Conservation (phyloP, 2,329 filamentous ascomycete species). For the Xylaria sp. region DNA sequence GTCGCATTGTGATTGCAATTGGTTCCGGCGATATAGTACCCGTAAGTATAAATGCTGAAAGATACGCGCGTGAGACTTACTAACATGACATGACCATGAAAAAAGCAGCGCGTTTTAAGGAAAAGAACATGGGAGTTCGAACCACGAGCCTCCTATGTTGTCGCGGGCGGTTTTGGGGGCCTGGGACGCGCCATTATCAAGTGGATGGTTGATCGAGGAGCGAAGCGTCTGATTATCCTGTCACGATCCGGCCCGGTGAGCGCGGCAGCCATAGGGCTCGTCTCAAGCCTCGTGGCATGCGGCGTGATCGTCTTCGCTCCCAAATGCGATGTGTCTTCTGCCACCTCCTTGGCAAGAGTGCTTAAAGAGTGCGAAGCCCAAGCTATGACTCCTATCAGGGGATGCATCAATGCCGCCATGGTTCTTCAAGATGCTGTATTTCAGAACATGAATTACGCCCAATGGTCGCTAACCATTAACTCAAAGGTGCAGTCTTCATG, state of each 20-base stretch:
- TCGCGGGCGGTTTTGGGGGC: conserved; percentile 48
- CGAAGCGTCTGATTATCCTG: conserved; percentile 42
- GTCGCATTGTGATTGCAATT: conserved; percentile 42
- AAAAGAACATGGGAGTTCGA: conserved; percentile 43
- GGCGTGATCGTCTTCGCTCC: conserved; percentile 39
- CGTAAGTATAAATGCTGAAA: conserved; percentile 36
- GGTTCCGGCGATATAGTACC: conserved; percentile 42
- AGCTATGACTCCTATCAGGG: conserved; percentile 51
- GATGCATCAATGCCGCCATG: conserved; percentile 58
- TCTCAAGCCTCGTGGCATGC: conserved; percentile 33
- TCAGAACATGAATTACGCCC: conserved; percentile 44
- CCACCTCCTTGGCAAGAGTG: conserved; percentile 24
- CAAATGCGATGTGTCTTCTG: conserved; percentile 43
- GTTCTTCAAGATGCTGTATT: conserved; percentile 50
- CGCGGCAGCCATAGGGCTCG: conserved; percentile 33
- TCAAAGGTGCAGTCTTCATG: conserved; percentile 43
- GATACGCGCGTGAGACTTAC: neutral
- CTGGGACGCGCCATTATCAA: conserved; percentile 44
- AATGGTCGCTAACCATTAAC: conserved; percentile 43
- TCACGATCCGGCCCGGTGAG: conserved; percentile 43
- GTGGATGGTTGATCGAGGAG: conserved; percentile 45
- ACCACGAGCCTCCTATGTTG: conserved; percentile 44
- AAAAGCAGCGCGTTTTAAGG: conserved; percentile 41
- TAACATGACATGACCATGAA: neutral
- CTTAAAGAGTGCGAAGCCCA: conserved; percentile 34